Percentiles rank a stretch among this genome's conserved stretches.
These are phyloP conservation scores for Trichoderma gamsii DNA, from an alignment of 495 filamentous ascomycete genomes.

Conservation along the genomic window DNA sequence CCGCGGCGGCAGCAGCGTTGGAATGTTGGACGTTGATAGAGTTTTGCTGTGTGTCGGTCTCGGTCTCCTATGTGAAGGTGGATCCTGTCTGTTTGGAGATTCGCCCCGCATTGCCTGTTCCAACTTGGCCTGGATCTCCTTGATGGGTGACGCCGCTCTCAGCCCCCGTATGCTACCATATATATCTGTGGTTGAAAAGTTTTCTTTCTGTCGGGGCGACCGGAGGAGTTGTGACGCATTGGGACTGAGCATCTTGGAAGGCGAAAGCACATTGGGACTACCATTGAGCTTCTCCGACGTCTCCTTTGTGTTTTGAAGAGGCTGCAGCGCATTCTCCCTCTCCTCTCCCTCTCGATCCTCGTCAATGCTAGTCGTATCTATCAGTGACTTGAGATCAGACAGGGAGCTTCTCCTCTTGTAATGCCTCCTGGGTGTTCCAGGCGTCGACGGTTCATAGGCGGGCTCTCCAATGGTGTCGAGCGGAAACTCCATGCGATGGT, in stretches of 20 bases:
- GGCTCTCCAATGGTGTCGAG: constrained; percentile 47
- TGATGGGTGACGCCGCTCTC: constrained; percentile 20
- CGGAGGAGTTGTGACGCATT: constrained; percentile 26
- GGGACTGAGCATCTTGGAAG: constrained; percentile 42
- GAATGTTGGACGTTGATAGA: constrained; percentile 43
- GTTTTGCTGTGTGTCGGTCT: constrained; percentile 30
- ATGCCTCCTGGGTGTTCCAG: constrained; percentile 49
- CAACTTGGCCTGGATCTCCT: constrained; percentile 17
- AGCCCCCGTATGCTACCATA: neutral
- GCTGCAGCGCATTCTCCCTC: constrained; percentile 26
- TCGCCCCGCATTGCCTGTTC: neutral
- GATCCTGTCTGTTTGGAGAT: constrained; percentile 13
- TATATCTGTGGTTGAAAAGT: constrained; percentile 21
- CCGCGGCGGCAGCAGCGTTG: constrained; percentile 30
- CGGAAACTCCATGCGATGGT: constrained; percentile 29
- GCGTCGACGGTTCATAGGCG: constrained; percentile 33
- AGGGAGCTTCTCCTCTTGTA: constrained; percentile 81
- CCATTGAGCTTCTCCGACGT: constrained; percentile 55
- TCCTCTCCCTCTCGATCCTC: constrained; percentile 22
- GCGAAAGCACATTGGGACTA: constrained; percentile 30
- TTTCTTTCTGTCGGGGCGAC: constrained; percentile 40
- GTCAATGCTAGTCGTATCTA: constrained; percentile 42
- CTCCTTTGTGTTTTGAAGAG: constrained; percentile 46
- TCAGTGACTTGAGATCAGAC: constrained; percentile 70
- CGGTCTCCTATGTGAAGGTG: constrained; percentile 14